These are phyloP conservation scores for Candolleomyces efflorescens DNA, from an alignment of 768 basidiomycete species.

Conservation along the genomic window DNA sequence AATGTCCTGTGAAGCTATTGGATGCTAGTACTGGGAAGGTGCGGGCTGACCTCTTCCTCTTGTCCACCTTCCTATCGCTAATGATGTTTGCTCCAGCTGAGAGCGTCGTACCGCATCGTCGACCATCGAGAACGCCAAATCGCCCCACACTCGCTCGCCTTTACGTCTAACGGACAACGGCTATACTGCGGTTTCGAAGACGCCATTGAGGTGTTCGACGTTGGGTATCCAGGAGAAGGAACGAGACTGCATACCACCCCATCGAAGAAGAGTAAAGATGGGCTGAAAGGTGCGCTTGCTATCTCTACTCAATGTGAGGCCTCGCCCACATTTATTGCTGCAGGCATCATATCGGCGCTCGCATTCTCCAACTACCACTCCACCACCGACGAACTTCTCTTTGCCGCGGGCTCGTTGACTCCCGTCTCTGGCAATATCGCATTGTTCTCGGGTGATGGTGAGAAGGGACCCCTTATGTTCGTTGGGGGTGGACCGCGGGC, in stretches of 20 bases:
- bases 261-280: slow-evolving; percentile 75
- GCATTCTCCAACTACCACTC: slow-evolving; percentile 67
- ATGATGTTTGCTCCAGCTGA: slow-evolving; percentile 47
- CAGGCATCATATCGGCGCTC: slow-evolving; percentile 84
- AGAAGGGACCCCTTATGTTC: slow-evolving; percentile 49
- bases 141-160: slow-evolving; percentile 81
- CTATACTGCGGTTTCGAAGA: slow-evolving; percentile 86
- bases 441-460: slow-evolving; percentile 58
- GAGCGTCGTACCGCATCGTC: slow-evolving; percentile 88
- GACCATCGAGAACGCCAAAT: slow-evolving; percentile 92
- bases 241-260: slow-evolving; percentile 65
- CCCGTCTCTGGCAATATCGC: slow-evolving; percentile 55
- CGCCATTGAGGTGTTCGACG: slow-evolving; percentile 82
- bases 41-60: slow-evolving; percentile 14
- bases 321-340: background rate
- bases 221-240: slow-evolving; percentile 67
- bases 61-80: background rate
- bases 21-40: slow-evolving; percentile 79
- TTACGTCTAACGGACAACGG: slow-evolving; percentile 67
- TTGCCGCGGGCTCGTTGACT: slow-evolving; percentile 75
- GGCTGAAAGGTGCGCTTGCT: slow-evolving; percentile 69
- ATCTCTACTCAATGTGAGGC: background rate
- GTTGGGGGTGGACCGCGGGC: slow-evolving; percentile 52
- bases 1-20: slow-evolving; percentile 80
- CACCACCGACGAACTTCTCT: slow-evolving; percentile 44